A percentile compares a stretch with the other conserved stretches of the same genome.
These are phyloP conservation scores for Dothideomycetidae sp. DNA, from an alignment of 2,329 filamentous ascomycete species.

Conservation along the genomic window DNA sequence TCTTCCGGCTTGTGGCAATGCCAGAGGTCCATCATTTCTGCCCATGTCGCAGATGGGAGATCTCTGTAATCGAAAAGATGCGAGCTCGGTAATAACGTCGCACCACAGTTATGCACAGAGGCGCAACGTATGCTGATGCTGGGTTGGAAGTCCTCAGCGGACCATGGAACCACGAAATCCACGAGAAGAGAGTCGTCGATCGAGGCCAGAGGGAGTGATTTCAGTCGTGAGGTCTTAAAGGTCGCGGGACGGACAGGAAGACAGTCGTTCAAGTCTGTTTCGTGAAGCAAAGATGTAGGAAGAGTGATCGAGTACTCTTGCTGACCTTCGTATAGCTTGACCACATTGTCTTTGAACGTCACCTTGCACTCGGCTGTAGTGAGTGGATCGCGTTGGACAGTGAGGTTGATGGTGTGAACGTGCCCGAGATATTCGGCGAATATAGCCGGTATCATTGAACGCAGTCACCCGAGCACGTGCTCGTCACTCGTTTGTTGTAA, in stretches of 20 bases:
- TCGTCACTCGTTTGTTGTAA: too few relatives aligned
- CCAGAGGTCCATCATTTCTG: constrained; percentile 99
- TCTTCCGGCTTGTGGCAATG: constrained; percentile 86
- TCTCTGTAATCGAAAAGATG: constrained; percentile 46
- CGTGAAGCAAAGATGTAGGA: not conserved
- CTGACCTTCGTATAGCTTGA: too few relatives aligned
- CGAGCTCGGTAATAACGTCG: not conserved
- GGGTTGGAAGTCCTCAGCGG: not conserved
- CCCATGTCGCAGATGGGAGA: constrained; percentile 91
- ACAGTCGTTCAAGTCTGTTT: not conserved
- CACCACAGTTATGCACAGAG: not conserved
- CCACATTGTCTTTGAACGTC: too few relatives aligned
- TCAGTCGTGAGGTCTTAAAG: constrained; percentile 1
- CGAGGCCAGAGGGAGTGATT: not conserved
- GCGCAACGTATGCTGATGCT: not conserved
- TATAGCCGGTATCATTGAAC: too few relatives aligned
- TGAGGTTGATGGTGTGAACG: constrained; percentile 7
- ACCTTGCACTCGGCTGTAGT: not conserved
- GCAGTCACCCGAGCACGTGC: too few relatives aligned
- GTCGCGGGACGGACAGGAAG: constrained; percentile 1
- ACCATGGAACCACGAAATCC: constrained; percentile 2
- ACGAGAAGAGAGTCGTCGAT: not conserved
- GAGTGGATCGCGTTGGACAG: constrained; percentile 3
- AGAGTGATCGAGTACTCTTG: not conserved
- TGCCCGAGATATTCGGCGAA: constrained; percentile 6